Percentiles rank a stretch among this genome's conserved stretches.
These are phyloP conservation scores for Saturnispora sekii DNA, from an alignment of 805 yeast species.

Conservation along the genomic window DNA sequence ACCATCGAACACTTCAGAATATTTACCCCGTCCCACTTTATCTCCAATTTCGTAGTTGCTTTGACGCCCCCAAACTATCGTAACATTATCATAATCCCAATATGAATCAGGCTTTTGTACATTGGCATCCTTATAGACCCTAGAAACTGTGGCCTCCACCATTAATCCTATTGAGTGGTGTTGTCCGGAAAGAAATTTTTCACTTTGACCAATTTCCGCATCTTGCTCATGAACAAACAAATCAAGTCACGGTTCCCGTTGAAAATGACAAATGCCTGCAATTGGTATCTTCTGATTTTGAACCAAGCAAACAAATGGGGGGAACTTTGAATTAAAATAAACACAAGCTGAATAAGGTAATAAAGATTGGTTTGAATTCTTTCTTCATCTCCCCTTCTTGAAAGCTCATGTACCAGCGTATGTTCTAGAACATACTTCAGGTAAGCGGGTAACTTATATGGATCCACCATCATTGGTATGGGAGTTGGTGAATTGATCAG, in stretches of 20 bases:
- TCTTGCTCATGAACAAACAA: slow-evolving; percentile 7
- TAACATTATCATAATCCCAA: slow-evolving; percentile 76
- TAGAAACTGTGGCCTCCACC: slow-evolving; percentile 18
- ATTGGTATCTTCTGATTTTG: slow-evolving; percentile 3
- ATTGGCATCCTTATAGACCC: slow-evolving; percentile 72
- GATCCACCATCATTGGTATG: neutral
- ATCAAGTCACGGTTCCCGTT: slow-evolving; percentile 14
- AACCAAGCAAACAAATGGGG: neutral
- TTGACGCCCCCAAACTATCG: slow-evolving; percentile 52
- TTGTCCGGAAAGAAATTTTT: neutral
- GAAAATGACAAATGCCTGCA: slow-evolving; percentile 17
- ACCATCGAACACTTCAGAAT: slow-evolving; percentile 91
- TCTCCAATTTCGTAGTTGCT: slow-evolving; percentile 54
- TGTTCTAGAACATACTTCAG: slow-evolving; percentile 5
- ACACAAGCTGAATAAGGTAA: slow-evolving; percentile 10
- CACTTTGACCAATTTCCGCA: neutral
- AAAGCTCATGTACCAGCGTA: slow-evolving; percentile 7
- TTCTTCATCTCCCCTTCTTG: neutral
- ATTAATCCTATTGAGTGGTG: neutral
- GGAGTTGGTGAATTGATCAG: slow-evolving; percentile 2
- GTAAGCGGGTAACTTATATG: slow-evolving; percentile 1
- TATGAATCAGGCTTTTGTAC: slow-evolving; percentile 57
- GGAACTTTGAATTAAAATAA: slow-evolving; percentile 2
- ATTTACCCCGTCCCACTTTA: slow-evolving; percentile 88
- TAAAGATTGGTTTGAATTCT: slow-evolving; percentile 6